A percentile compares a stretch with the other conserved stretches of the same genome.
Conservation (phyloP, 169 alveolate genomes). For the Plasmodium chabaudi region DNA sequence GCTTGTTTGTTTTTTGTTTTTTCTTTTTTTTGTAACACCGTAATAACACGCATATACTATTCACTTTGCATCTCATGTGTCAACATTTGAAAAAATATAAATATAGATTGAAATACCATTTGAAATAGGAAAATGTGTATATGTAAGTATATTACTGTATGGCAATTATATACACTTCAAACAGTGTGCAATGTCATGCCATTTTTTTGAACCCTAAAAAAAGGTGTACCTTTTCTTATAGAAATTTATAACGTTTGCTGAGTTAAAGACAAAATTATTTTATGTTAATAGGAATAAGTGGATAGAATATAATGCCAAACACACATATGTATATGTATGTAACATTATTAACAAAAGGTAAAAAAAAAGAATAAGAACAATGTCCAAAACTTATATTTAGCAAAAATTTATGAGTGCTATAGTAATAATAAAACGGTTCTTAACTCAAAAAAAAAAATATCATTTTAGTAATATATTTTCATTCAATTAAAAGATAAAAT, state of each 20-base stretch:
- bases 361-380: slow-evolving; percentile 6
- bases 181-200: no score
- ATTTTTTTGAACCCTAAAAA: no score
- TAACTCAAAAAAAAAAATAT: slow-evolving; percentile 7
- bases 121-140: no score
- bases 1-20: no score
- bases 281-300: background rate
- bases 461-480: background rate
- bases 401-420: background rate
- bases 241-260: background rate
- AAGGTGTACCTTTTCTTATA: background rate
- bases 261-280: slow-evolving; percentile 11
- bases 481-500: background rate
- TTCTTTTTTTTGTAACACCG: no score
- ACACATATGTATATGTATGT: background rate
- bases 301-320: background rate
- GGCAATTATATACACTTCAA: no score
- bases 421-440: background rate
- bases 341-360: slow-evolving; percentile 6
- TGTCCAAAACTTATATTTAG: background rate
- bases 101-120: no score
- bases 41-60: no score
- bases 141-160: no score
- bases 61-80: no score
- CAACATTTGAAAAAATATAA: no score